Base-by-base conservation (phyloP, 2,329 filamentous ascomycete genomes). In the Camillea tinctor region DNA sequence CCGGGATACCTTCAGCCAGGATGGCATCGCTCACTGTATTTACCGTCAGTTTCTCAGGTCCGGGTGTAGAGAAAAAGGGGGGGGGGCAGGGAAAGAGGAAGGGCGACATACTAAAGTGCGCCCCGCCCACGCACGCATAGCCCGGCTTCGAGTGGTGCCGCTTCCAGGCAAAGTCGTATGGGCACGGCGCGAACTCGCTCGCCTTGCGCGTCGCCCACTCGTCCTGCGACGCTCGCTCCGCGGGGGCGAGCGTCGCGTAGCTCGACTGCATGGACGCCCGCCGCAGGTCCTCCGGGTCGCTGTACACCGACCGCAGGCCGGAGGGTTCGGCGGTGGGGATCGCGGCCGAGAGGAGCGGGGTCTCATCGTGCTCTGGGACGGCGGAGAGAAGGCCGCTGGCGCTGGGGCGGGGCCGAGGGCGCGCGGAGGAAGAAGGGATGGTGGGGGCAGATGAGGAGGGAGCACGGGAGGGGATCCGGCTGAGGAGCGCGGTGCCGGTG, bases 191-290 rank as follows among this genome's bases (percentile, higher is more conserved):
- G 48, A 64, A 56, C 21, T 56, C 23, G 49, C 23, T 50, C 13
- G 58, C 62, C 60, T 66, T 66, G 4, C n/a, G 2, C 54, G 40
- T 60, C 22, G 64, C 62, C 64, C 64, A 64, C 21, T 7, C 20
- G 52, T 66, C 64, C 56, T 63, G 64, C 20, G 2, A 8, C 36
- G 30, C 26, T 22, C 44, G 50, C 57, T 64, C 56, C 30, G 24
- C 49, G 19, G n/a, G 13, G 22, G 40, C 26, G 5, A 62, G 59
- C 30, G n/a, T 53, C 26, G 17, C n/a, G 54, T 65, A 65, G 21
- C 44, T 36, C 20, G 49, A 26, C 56, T 64, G 64, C 59, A 36
- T n/a, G 19, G 40, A 54, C 40, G 64, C 64, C 13, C 48, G 54
- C 44, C 23, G 6, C 20, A 66, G 15, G 58, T 66, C 64, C 48